phyloP scores from a whole-genome alignment of 306 rosid species.

The Ceratonia siliqua region DNA sequence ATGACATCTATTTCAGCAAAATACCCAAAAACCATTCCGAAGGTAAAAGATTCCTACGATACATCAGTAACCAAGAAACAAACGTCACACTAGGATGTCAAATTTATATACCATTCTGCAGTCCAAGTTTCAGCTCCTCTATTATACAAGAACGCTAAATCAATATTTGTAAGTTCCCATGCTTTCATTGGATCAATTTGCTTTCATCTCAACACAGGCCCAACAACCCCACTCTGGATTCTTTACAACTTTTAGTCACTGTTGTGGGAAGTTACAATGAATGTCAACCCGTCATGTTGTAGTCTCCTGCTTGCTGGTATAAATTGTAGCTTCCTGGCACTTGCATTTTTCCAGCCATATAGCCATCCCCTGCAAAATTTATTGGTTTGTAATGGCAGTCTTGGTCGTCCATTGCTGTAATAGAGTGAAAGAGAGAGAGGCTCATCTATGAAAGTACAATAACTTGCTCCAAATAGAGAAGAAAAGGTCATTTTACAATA shows the following conservation, averaged over 20 bases:
- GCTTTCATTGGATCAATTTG: neutral
- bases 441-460: neutral
- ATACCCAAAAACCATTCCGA: conserved; percentile 16
- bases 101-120: conserved; percentile 36
- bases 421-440: neutral
- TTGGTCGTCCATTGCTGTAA: conserved; percentile 16
- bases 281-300: conserved; percentile 57
- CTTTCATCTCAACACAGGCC: neutral
- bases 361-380: conserved; percentile 55
- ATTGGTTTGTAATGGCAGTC: conserved; percentile 2
- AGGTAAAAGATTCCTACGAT: conserved; percentile 2
- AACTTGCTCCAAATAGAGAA: neutral
- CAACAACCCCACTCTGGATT: conserved; percentile 9
- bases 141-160: neutral
- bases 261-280: conserved; percentile 25
- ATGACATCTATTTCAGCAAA: conserved; percentile 9
- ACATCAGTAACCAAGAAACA: conserved; percentile 24
- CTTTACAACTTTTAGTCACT: conserved; percentile 36
- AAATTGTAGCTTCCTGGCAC: conserved; percentile 50
- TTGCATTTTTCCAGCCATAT: conserved; percentile 74
- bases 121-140: conserved; percentile 24
- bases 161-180: neutral
- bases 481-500: neutral
- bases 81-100: conserved; percentile 26
- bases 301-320: conserved; percentile 59